Base-by-base conservation (phyloP, 768 basidiomycete species). In the Tulasnella sp. region DNA sequence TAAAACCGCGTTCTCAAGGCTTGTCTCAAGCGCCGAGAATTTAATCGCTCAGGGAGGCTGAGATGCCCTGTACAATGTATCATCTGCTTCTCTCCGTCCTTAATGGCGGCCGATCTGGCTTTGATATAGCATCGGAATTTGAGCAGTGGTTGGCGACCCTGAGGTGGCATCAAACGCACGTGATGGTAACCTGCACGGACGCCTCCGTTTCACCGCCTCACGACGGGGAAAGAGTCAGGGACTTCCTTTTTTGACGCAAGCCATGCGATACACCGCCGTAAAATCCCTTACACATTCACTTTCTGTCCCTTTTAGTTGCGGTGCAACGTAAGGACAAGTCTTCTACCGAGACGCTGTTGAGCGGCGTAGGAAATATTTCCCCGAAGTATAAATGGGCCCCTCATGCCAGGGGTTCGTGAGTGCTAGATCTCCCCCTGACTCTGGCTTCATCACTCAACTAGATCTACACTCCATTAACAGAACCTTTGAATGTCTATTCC, bases 21-120 rank as follows among this genome's bases (percentile, higher is more conserved):
- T 36, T 74, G 71, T 18, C 78, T 74, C 73, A 74, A 44, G 24
- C 78, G 78, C 44, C 34, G 39, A 27, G 71, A 12, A 10, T 27
- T 79, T n/a, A 58, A 44, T 21, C 34, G 71, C 4, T 31, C 44
- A 44, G 71, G 78, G 10, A 79, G 74, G 78, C 14, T 46, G 62
- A 68, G 12, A n/a, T 19, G 14, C 39, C 3, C 24, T 52, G n/a
- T 8, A 0, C n/a, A 10, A 7, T n/a, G 24, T 24, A 52, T 52
- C 12, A 7, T 24, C 52, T 1, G 52, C 8, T 8, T 44, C 24
- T 5, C 19, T 24, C 4, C 48, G 2, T n/a, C 14, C n/a, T 24
- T 5, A 24, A 52, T n/a, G 52, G 52, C 6, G 2, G 52, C 10
- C 52, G 24, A 7, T 24, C 7, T 52, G 52, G n/a, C 24, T 7